Conservation (phyloP, 495 filamentous ascomycete species). For the Pyrenula massariospora region DNA sequence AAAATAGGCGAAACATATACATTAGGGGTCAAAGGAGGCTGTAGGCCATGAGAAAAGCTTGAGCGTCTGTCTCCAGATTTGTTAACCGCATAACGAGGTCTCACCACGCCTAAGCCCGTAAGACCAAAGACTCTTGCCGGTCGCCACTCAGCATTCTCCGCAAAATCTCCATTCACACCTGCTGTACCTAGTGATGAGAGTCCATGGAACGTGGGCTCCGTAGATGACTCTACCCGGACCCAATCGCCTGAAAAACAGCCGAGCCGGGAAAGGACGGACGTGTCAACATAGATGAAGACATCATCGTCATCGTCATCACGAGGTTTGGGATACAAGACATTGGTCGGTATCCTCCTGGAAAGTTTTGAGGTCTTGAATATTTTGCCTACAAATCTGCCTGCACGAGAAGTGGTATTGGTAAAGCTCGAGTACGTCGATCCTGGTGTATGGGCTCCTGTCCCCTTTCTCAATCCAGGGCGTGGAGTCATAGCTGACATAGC, state of each 20-base stretch:
- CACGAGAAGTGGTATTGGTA: slow-evolving; percentile 64
- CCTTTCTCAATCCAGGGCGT: slow-evolving; percentile 45
- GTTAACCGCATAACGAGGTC: slow-evolving; percentile 41
- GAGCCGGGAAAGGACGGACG: slow-evolving; percentile 70
- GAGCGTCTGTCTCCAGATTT: slow-evolving; percentile 30
- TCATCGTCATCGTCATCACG: slow-evolving; percentile 77
- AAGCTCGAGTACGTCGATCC: slow-evolving; percentile 78
- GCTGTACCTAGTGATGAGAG: slow-evolving; percentile 38
- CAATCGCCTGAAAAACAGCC: slow-evolving; percentile 97
- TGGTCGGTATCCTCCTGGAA: slow-evolving; percentile 56
- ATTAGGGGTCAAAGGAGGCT: slow-evolving; percentile 33
- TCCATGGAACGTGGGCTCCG: slow-evolving; percentile 48
- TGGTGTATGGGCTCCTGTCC: slow-evolving; percentile 61
- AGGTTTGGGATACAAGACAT: slow-evolving; percentile 75
- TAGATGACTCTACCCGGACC: slow-evolving; percentile 70
- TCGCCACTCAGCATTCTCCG: slow-evolving; percentile 50
- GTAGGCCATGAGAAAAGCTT: slow-evolving; percentile 38
- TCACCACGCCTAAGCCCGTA: slow-evolving; percentile 48
- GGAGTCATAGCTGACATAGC: slow-evolving; percentile 63
- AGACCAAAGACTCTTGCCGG: slow-evolving; percentile 80
- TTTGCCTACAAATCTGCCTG: slow-evolving; percentile 41
- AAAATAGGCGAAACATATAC: slow-evolving; percentile 78
- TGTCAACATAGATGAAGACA: slow-evolving; percentile 77
- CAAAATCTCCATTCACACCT: slow-evolving; percentile 31
- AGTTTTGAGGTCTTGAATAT: slow-evolving; percentile 73